Evolutionary conservation across 352 stramenopile genomes (phyloP).

Genomic region (Phytophthora megakarya): DNA sequence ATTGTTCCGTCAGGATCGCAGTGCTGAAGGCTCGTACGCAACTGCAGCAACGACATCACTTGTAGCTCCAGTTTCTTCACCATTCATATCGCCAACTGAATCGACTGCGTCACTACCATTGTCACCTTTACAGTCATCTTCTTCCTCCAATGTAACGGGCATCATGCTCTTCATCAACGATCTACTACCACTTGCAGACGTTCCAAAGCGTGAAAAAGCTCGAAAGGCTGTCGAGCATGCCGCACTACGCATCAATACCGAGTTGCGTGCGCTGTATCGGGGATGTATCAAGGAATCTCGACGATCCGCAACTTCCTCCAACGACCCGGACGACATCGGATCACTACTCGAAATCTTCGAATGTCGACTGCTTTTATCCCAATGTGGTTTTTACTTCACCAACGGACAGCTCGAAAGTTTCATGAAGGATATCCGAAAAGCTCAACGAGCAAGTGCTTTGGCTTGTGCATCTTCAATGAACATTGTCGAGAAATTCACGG

Average conservation of each 20-base stretch:
- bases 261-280: slow-evolving; percentile 63
- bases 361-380: slow-evolving; percentile 49
- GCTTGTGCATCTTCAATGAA: slow-evolving; percentile 20
- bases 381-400: slow-evolving; percentile 48
- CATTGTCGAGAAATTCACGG: slow-evolving; percentile 14
- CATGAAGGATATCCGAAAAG: slow-evolving; percentile 40
- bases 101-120: background rate
- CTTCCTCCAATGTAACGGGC: slow-evolving; percentile 15
- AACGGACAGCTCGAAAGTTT: slow-evolving; percentile 46
- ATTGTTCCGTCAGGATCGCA: slow-evolving; percentile 51
- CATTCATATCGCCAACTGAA: slow-evolving; percentile 1
- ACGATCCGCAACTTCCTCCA: slow-evolving; percentile 7
- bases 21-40: slow-evolving; percentile 35
- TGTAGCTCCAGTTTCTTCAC: background rate
- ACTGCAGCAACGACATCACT: slow-evolving; percentile 20
- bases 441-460: slow-evolving; percentile 41
- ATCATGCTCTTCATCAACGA: slow-evolving; percentile 68
- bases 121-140: slow-evolving; percentile 12
- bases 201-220: slow-evolving; percentile 40
- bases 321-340: slow-evolving; percentile 27
- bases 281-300: slow-evolving; percentile 47
- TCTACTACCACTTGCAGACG: slow-evolving; percentile 36
- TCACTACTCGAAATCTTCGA: slow-evolving; percentile 57
- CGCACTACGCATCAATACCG: slow-evolving; percentile 63
- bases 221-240: slow-evolving; percentile 56